Conservation (phyloP, 352 stramenopile species). For the Albugo candida region DNA sequence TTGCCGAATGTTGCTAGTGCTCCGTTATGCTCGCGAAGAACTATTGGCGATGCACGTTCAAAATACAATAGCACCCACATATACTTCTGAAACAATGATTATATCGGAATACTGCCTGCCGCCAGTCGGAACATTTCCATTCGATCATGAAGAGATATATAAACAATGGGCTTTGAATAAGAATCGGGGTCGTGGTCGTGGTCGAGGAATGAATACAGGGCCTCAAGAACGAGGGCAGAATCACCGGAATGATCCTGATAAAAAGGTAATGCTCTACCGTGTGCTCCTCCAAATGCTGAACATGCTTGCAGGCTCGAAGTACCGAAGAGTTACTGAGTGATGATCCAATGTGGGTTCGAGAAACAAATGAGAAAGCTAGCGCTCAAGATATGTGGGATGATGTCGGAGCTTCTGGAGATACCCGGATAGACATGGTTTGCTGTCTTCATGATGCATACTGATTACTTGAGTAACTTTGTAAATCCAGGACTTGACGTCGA, state of each 20-base stretch:
- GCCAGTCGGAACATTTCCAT: slow-evolving; percentile 49
- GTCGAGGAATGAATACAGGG: slow-evolving; percentile 15
- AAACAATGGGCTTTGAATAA: slow-evolving; percentile 72
- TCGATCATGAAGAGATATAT: slow-evolving; percentile 78
- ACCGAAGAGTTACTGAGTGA: not conserved
- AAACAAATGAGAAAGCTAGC: slow-evolving; percentile 4
- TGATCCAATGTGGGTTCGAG: not conserved
- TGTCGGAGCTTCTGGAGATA: slow-evolving; percentile 15
- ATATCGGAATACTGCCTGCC: slow-evolving; percentile 42
- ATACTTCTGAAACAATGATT: slow-evolving; percentile 41
- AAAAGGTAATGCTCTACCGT: too few species aligned
- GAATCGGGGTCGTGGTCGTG: slow-evolving; percentile 52
- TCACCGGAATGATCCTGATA: too few species aligned
- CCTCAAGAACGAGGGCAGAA: too few species aligned
- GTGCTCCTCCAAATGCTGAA: too few species aligned
- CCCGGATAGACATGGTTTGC: slow-evolving; percentile 43
- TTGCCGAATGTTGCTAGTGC: slow-evolving; percentile 12
- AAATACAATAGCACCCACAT: slow-evolving; percentile 23
- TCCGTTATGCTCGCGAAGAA: slow-evolving; percentile 68
- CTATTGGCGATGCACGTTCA: slow-evolving; percentile 48
- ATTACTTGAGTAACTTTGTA: slow-evolving; percentile 2
- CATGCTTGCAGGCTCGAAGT: too few species aligned
- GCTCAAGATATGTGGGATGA: slow-evolving; percentile 65
- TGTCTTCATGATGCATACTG: not conserved
- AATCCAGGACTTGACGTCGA: slow-evolving; percentile 53